Conservation (phyloP, 179 eudicot species). For the Beta macrorhiza region DNA sequence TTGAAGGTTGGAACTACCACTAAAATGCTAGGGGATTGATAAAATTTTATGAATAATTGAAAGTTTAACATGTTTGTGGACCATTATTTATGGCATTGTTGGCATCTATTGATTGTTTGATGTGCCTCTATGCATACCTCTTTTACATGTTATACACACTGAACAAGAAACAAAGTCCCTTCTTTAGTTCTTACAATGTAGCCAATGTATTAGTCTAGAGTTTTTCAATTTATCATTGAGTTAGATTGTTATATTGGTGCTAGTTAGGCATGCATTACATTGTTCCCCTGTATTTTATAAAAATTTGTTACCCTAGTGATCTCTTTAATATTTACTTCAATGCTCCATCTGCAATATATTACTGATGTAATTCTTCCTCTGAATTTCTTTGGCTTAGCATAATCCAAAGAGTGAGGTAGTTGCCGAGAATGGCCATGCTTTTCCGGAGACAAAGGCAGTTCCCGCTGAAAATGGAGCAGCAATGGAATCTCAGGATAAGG, state of each 20-base stretch:
- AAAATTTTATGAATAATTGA: not conserved
- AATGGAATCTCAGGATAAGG: conserved; percentile 79
- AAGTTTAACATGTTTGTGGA: not conserved
- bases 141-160: not conserved
- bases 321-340: not conserved
- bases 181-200: not conserved
- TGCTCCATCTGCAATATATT: not conserved
- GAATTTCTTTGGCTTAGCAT: conserved; percentile 37
- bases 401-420: conserved; percentile 48
- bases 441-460: conserved; percentile 64
- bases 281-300: not conserved
- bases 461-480: conserved; percentile 57
- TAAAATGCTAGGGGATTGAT: not conserved
- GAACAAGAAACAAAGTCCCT: not conserved
- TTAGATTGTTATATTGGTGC: not conserved
- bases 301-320: not conserved
- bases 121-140: not conserved
- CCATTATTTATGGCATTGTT: not conserved
- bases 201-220: not conserved
- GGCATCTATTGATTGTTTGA: not conserved
- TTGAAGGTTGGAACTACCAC: not conserved
- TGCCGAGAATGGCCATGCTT: conserved; percentile 53
- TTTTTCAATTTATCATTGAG: not conserved
- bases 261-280: not conserved
- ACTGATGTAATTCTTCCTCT: not conserved